Evolutionary conservation across 1,284 basidiomycete genomes (phyloP).

Genomic region (Testicularia cyperi): DNA sequence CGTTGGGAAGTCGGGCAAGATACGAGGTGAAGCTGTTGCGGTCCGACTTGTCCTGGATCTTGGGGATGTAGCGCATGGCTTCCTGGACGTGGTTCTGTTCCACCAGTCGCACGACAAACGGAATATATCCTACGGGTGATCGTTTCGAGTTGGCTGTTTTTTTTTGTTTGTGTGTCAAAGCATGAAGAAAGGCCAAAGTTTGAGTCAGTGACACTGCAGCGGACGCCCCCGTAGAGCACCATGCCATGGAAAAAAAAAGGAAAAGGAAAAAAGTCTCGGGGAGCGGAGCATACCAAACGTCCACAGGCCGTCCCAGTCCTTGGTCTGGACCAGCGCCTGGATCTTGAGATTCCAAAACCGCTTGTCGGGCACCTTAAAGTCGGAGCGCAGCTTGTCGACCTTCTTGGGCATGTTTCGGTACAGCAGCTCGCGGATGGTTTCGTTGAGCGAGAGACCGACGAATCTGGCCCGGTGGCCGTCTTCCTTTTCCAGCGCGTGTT

Average conservation of each 20-base stretch:
- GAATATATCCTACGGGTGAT: slow-evolving; percentile 83
- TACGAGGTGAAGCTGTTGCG: slow-evolving; percentile 26
- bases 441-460: slow-evolving; percentile 44
- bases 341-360: slow-evolving; percentile 48
- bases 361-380: slow-evolving; percentile 54
- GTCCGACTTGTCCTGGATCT: slow-evolving; percentile 45
- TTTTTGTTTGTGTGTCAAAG: too few relatives aligned
- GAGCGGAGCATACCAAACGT: slow-evolving; percentile 16
- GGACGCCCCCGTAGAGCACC: too few relatives aligned
- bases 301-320: slow-evolving; percentile 49
- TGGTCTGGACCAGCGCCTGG: slow-evolving; percentile 30
- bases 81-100: slow-evolving; percentile 45
- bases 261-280: too few relatives aligned
- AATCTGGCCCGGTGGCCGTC: slow-evolving; percentile 64
- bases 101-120: slow-evolving; percentile 45
- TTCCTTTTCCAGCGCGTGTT: slow-evolving; percentile 86
- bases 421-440: slow-evolving; percentile 51
- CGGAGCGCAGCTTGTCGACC: slow-evolving; percentile 52
- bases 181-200: too few relatives aligned
- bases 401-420: slow-evolving; percentile 44
- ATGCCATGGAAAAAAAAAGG: too few relatives aligned
- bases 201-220: too few relatives aligned
- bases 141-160: slow-evolving; percentile 63
- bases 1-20: slow-evolving; percentile 15
- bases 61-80: slow-evolving; percentile 42